Base-by-base conservation (phyloP, 257 asterid species). In the Linaria vulgaris region DNA sequence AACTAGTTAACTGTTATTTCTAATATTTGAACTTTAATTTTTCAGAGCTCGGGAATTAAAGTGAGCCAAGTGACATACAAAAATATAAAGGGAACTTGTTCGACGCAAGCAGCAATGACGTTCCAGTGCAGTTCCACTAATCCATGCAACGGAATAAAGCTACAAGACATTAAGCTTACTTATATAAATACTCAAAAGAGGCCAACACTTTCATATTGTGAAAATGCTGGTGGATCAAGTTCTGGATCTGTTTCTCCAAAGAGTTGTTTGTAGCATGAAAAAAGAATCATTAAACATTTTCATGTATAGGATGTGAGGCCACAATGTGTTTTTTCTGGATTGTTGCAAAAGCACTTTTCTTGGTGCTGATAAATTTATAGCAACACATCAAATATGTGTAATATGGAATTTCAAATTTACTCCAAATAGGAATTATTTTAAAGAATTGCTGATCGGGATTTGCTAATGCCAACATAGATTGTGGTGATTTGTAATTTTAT, bases 61-160 rank as follows among this genome's bases (percentile, higher is more conserved):
- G 81, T 88, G 56, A 88, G 90, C 56, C 74, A 77, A 15, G 85
- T 86, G 17, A 69, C 71, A 19, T 86, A 76, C 72, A 78, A 17
- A 30, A 84, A 84, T 74, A 86, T 88, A 61, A 82, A 70, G 70
- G 95, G 95, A 4, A 86, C 96, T 1, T 86, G 88, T 1, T 45
- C 96, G 3, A 83, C 92, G 12, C 95, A 80, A 66, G 76, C 80
- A 4, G 96, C 88, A 9, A 77, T 88, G 72, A 80, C 74, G 21
- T 88, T 88, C 59, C 73, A 67, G 12, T 86, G 96, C 73, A 88
- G 95, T 43, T 15, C 74, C 1, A 69, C 77, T 3, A 79, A 70
- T 31, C 90, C 90, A 1, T 84, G 96, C 72, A 55, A 48, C 9
- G 92, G 95, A 37, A 82, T 88, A 12, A 80, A 24, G 48, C 41